These are phyloP conservation scores for Cladorrhinum samala DNA, from an alignment of 495 filamentous ascomycete species.

Conservation along the genomic window DNA sequence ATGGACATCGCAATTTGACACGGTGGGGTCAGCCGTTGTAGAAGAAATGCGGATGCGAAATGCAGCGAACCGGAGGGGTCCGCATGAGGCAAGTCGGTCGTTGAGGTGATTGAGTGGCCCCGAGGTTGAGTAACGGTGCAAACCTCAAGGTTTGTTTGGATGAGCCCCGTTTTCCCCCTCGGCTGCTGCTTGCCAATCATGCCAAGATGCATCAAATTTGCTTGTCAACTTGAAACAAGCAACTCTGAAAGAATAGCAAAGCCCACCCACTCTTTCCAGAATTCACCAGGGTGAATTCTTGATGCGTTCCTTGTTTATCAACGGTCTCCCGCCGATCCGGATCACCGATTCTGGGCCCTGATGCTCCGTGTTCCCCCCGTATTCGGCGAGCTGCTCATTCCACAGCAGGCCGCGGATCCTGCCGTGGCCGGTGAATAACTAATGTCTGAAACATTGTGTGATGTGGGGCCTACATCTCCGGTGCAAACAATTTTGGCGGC, in stretches of 20 bases:
- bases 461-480: too few species aligned
- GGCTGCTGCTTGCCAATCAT: conserved; percentile 8
- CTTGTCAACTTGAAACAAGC: conserved; percentile 25
- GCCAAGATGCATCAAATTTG: background rate
- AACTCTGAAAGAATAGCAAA: conserved; percentile 9
- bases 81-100: too few species aligned
- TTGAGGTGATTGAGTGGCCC: too few species aligned
- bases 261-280: background rate
- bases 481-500: too few species aligned
- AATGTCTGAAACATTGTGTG: background rate
- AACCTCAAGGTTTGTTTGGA: too few species aligned
- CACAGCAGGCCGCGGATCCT: background rate
- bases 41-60: too few species aligned
- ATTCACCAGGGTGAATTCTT: background rate
- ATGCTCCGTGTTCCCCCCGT: background rate
- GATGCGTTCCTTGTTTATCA: too few species aligned
- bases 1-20: conserved; percentile 16
- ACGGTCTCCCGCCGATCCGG: too few species aligned
- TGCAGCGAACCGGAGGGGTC: conserved; percentile 2
- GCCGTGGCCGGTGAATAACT: background rate
- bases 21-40: too few species aligned
- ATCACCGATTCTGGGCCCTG: too few species aligned
- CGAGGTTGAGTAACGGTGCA: too few species aligned
- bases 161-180: too few species aligned
- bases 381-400: background rate